Percentiles rank a stretch among this genome's conserved stretches.
phyloP scores from a whole-genome alignment of 306 rosid species.

The Pyrus communis region DNA sequence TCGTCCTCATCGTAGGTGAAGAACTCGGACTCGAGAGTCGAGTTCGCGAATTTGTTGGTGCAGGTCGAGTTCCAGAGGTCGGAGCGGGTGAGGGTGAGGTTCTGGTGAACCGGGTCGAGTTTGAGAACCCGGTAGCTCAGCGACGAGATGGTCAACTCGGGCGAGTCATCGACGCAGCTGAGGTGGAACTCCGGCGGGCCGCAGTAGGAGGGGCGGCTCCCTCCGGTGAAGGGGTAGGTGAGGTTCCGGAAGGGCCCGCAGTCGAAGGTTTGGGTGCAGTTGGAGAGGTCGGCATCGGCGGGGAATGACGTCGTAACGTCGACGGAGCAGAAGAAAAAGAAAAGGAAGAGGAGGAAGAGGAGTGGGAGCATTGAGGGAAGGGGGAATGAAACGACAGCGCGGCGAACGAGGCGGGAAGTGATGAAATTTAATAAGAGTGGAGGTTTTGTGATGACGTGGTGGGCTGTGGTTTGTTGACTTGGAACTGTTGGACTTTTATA shows the following conservation, averaged over 20 bases:
- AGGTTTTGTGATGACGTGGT: neutral
- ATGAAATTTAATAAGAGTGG: neutral
- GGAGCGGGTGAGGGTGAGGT: conserved; percentile 30
- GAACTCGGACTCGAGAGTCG: conserved; percentile 10
- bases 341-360: neutral
- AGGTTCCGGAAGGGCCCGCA: conserved; percentile 41
- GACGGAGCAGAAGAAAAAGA: conserved; percentile 13
- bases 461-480: conserved; percentile 11
- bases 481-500: neutral
- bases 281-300: conserved; percentile 12
- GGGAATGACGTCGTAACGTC: conserved; percentile 26
- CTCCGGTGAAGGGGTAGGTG: conserved; percentile 53
- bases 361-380: conserved; percentile 14
- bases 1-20: conserved; percentile 21
- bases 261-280: conserved; percentile 40
- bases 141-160: conserved; percentile 23
- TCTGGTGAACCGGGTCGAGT: conserved; percentile 9
- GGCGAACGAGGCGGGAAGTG: neutral
- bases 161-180: conserved; percentile 21
- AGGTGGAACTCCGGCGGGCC: conserved; percentile 42
- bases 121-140: conserved; percentile 37
- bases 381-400: neutral
- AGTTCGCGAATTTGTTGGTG: conserved; percentile 11
- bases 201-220: conserved; percentile 35
- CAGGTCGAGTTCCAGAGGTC: conserved; percentile 65